Conservation (phyloP, 768 basidiomycete genomes). For the Leucocoprinus sp. region DNA sequence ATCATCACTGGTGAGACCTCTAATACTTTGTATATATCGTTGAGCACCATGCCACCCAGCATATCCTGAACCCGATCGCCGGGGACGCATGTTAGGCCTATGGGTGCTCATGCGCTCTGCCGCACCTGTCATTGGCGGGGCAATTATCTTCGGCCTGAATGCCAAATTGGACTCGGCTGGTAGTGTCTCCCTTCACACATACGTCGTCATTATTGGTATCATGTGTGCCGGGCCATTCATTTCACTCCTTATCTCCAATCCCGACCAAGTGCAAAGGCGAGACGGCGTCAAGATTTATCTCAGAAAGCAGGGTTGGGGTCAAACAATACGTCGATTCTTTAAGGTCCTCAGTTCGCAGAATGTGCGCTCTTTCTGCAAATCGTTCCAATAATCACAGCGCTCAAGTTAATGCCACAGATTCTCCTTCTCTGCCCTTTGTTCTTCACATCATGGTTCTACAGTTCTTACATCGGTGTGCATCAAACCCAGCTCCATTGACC, state of each 20-base stretch:
- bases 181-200: slow-evolving; percentile 25
- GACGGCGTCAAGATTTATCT: slow-evolving; percentile 24
- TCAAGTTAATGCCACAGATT: slow-evolving; percentile 14
- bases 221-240: slow-evolving; percentile 29
- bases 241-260: slow-evolving; percentile 20
- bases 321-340: slow-evolving; percentile 22
- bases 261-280: slow-evolving; percentile 23
- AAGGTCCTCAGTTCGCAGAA: slow-evolving; percentile 20
- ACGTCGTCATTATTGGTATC: slow-evolving; percentile 26
- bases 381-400: neutral
- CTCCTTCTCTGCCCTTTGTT: slow-evolving; percentile 25
- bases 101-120: slow-evolving; percentile 28
- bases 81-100: slow-evolving; percentile 25
- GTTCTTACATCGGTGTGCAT: slow-evolving; percentile 20
- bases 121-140: slow-evolving; percentile 26
- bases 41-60: slow-evolving; percentile 13
- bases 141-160: slow-evolving; percentile 26
- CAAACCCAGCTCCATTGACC: neutral
- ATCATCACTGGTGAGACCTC: slow-evolving; percentile 22
- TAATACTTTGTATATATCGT: neutral
- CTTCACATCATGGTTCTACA: slow-evolving; percentile 28
- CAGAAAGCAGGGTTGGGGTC: slow-evolving; percentile 20
- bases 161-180: slow-evolving; percentile 20
- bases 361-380: slow-evolving; percentile 11
- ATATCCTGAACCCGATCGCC: slow-evolving; percentile 25